Evolutionary conservation across 2,329 filamentous ascomycete species (phyloP).

Genomic region (Fragosphaeria purpurea): DNA sequence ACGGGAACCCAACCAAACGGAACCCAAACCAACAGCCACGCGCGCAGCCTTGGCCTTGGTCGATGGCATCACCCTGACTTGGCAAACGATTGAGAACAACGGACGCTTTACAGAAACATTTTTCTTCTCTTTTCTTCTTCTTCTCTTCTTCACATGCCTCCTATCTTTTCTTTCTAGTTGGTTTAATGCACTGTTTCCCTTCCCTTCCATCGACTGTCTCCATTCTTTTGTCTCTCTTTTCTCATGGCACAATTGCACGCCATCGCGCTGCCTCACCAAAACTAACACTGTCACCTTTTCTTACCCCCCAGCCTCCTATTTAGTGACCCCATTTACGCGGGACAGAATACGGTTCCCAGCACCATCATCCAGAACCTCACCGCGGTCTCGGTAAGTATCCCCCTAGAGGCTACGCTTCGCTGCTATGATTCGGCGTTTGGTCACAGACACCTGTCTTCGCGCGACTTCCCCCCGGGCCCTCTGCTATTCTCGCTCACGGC

Average conservation of each 20-base stretch:
- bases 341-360: constrained; percentile 38
- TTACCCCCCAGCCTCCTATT: constrained; percentile 40
- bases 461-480: neutral
- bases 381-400: constrained; percentile 39
- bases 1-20: constrained; percentile 6
- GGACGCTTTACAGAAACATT: neutral
- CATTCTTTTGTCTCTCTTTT: neutral
- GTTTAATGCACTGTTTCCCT: no score
- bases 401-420: neutral
- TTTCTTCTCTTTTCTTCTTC: neutral
- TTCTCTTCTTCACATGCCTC: neutral
- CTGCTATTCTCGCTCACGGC: neutral
- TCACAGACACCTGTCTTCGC: no score
- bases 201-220: no score
- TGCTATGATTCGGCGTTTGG: no score
- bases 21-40: neutral
- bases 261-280: no score
- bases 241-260: neutral
- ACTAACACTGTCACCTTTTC: neutral
- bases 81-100: neutral
- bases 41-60: neutral
- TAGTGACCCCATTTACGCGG: constrained; percentile 47
- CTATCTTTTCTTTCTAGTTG: no score
- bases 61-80: neutral
- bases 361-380: constrained; percentile 49